Base-by-base conservation (phyloP, 1,284 basidiomycete species). In the Puccinia hordei region DNA sequence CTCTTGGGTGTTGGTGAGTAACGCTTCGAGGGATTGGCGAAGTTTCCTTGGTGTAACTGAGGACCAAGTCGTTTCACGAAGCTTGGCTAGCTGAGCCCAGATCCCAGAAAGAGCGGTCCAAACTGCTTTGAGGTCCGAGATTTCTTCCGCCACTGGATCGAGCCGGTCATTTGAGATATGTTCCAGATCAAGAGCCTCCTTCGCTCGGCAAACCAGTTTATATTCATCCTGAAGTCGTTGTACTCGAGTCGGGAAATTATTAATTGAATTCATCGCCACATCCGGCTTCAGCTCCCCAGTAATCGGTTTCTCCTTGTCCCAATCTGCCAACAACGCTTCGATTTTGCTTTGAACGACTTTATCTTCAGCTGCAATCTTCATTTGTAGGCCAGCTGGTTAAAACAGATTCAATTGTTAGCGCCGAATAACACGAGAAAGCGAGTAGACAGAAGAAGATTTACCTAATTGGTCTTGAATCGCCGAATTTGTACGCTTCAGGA, bases 291-390 rank as follows among this genome's bases (percentile, higher is more conserved):
- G 91, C 86, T 90, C 93, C 71, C 97, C 97, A 86, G 98, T 94
- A 6, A 99, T 94, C 0, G 97, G 97, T 83, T 94, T 93, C 81
- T 92, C 92, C 86, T 93, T 90, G 86, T 98, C 95, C 97, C 97
- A 99, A 85, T 98, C 97, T 80, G 89, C 87, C 61, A 97, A 89
- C 81, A 96, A 90, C 84, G 95, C 92, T 85, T 90, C 91, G 84
- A 96, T 94, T 87, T 92, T 94, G 86, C 94, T 93, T 87, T 95
- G 93, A 1, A 98, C 90, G 79, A 98, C 95, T 88, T 96, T 97
- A 88, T 98, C 97, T 86, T 99, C 95, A 1, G 96, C 95, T n/a
- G 96, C 93, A 85, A 99, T 97, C 89, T 99, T 99, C 83, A 98
- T 89, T 86, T 98, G 96, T 27, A 99, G 88, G 2, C 95, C 95